Evolutionary conservation across 1,139 yeast species (phyloP), one percentile per base, ranked within the genome.

Genomic region (Saccharomycopsis phalli): DNA sequence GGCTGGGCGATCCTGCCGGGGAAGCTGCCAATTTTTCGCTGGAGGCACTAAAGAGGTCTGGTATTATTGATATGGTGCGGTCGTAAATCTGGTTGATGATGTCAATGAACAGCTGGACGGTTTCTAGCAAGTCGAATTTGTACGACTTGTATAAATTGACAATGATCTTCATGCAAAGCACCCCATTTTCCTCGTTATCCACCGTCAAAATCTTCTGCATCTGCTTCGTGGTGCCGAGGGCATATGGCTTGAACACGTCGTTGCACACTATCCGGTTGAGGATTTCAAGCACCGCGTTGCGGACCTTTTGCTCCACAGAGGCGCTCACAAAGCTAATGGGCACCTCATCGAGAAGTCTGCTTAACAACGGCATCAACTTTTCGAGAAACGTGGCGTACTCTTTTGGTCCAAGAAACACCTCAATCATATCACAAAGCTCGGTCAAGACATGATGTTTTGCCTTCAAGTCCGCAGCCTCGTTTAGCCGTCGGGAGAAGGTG

Each of bases 161-260:
- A 42, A 88, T 70, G 42, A 87, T 78, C 58, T 86, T 88, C 82
- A 88, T 79, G 57, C 94, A 81, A 42, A 87, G 67, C 1, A 87
- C 87, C 37, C 97, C 98, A 56, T 91, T 91, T 50, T 91, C 97
- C 59, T 93, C 99, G 56, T 93, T 91, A 56, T 93, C 99, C 14
- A 63, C 68, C 18, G 72, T 74, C 45, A 88, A 63, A 17, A 82
- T 64, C 26, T 63, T 61, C 54, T 79, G 75, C 45, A 88, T 63
- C 14, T 69, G 63, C 34, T 75, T 77, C 52, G 82, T 63, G 25
- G 87, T 70, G 25, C 69, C 66, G 34, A 66, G 64, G 1, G 91
- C 77, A 56, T 77, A 80, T 1, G 83, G 82, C 54, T 80, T 81
- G 53, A 87, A 76, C 1, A 80, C 71, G 33, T 87, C 96, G 55